These are phyloP conservation scores for Discostella stelligera DNA, from an alignment of 352 stramenopile species.

Conservation along the genomic window DNA sequence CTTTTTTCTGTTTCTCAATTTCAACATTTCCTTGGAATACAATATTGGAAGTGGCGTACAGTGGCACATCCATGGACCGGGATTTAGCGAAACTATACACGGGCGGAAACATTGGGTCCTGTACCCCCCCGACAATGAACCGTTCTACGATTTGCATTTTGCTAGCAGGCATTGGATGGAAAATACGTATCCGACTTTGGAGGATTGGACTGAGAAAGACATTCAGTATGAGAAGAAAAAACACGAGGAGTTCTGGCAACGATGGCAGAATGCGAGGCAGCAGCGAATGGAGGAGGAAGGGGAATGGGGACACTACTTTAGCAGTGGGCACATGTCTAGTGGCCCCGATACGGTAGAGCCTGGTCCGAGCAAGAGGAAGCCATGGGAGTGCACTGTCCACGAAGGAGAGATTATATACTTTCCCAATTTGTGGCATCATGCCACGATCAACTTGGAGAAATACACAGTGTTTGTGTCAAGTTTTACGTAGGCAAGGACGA, in stretches of 20 bases:
- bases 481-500: conserved; percentile 54
- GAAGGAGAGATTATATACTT: conserved; percentile 83
- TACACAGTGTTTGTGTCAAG: conserved; percentile 84
- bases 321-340: conserved; percentile 32
- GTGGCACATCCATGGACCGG: conserved; percentile 83
- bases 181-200: conserved; percentile 56
- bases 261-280: conserved; percentile 12
- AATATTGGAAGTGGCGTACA: conserved; percentile 79
- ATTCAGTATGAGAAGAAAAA: conserved; percentile 11
- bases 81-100: conserved; percentile 81
- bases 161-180: conserved; percentile 80
- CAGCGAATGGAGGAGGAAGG: background rate
- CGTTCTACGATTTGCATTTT: conserved; percentile 68
- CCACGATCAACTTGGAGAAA: conserved; percentile 83
- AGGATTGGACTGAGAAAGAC: conserved; percentile 33
- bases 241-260: conserved; percentile 25
- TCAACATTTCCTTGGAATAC: too few species aligned
- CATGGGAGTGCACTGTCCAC: conserved; percentile 66
- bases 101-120: conserved; percentile 84
- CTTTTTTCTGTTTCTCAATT: too few species aligned
- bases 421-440: conserved; percentile 79
- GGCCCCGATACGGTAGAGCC: background rate
- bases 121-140: conserved; percentile 59
- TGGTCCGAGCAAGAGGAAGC: conserved; percentile 36
- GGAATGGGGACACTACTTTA: conserved; percentile 14